Base-by-base conservation (phyloP, 2,329 filamentous ascomycete species). In the Pseudocercospora vitis region DNA sequence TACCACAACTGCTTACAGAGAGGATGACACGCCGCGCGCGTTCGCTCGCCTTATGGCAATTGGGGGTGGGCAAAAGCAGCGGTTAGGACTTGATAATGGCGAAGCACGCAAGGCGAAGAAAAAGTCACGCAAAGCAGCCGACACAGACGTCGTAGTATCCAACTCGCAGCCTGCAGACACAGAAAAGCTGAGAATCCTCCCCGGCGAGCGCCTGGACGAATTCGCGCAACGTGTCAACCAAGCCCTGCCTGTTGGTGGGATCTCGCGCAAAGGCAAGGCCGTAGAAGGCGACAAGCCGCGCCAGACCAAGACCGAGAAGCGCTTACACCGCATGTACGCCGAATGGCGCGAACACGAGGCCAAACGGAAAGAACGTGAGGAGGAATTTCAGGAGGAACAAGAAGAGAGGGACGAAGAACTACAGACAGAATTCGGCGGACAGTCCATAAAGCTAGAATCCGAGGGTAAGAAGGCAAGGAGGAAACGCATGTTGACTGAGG, bases 31-130 rank as follows among this genome's bases (percentile, higher is more conserved):
- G 1, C 94, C 94, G 0, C 87, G 89, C 62, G 89, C 88, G 1
- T 99, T 99, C 72, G 83, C 83, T 57, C 85, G 91, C 9, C 75
- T 97, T 58, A 94, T 97, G 88, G 84, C 88, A 28, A 82, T 85
- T 61, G 81, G 86, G 33, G 56, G 59, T 14, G 74, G 74, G 18
- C 85, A 83, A 66, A 69, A 68, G 39, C 85, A 83, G 65, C 65
- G 79, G 4, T 81, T 79, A 7, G 85, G 86, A 5, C 76, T 95
- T 7, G 87, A 95, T 67, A 82, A 94, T 59, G 88, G 88, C n/a
- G 67, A 76, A 8, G 71, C 56, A 48, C 61, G 63, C 26, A 73
- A 73, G 19, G 71, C 66, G 18, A 78, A 78, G 63, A 82, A 81
- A 63, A 76, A 77, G 42, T 81, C 80, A 60, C 50, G 55, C 7